Conservation (phyloP, 1,284 basidiomycete genomes). For the Fomitopsis schrenkii region DNA sequence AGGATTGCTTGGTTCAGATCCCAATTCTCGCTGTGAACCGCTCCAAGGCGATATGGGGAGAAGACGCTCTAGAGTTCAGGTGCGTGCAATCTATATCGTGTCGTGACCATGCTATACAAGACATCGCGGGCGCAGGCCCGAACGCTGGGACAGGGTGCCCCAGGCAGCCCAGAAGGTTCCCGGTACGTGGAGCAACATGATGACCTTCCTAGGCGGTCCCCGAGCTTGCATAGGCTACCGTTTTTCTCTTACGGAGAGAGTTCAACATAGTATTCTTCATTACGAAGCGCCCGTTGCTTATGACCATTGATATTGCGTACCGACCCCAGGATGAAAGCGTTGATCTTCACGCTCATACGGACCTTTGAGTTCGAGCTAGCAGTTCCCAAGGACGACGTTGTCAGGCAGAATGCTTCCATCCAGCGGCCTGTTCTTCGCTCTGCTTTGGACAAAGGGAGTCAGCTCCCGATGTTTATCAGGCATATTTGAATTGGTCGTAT, state of each 20-base stretch:
- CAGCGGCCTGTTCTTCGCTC: constrained; percentile 16
- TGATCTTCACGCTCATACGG: constrained; percentile 55
- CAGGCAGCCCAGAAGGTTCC: constrained; percentile 44
- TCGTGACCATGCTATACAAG: too few relatives aligned
- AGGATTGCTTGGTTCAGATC: constrained; percentile 45
- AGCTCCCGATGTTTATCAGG: constrained; percentile 17
- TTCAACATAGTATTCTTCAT: constrained; percentile 32
- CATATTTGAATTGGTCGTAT: too few relatives aligned
- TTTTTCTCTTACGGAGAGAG: constrained; percentile 63
- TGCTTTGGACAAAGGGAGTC: constrained; percentile 12
- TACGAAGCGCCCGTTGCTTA: too few relatives aligned
- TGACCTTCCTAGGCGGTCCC: constrained; percentile 60
- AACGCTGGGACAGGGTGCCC: constrained; percentile 52
- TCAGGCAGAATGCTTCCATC: constrained; percentile 13
- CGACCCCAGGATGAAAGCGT: constrained; percentile 42
- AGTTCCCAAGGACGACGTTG: constrained; percentile 30
- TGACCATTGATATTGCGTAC: too few relatives aligned
- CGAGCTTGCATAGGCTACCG: constrained; percentile 67
- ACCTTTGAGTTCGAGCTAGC: constrained; percentile 54
- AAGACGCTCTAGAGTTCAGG: constrained; percentile 1
- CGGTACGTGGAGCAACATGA: constrained; percentile 53
- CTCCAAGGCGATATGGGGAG: constrained; percentile 7
- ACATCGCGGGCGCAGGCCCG: constrained; percentile 29
- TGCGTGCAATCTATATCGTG: too few relatives aligned
- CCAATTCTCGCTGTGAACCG: constrained; percentile 31